Evolutionary conservation across 2,329 filamentous ascomycete genomes (phyloP), one percentile per base, ranked within the genome.

Genomic region (Cladosporium sp.): DNA sequence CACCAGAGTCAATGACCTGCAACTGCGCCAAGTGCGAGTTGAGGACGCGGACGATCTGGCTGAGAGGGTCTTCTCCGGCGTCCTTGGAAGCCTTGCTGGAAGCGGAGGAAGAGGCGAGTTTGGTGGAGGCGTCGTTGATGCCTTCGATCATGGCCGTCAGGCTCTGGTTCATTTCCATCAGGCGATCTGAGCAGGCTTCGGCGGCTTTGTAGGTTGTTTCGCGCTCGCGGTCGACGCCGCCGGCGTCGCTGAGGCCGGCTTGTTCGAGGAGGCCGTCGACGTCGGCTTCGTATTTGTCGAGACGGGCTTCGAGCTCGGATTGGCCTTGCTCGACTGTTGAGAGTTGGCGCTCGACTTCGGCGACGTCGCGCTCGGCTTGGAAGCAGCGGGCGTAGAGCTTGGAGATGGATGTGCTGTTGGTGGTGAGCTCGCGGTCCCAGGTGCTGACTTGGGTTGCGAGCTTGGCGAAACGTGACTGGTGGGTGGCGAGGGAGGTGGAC

Each of bases 81-180:
- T 93, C 88, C 70, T 94, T 94, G 70, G 80, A 85, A 52, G 86
- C 89, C 78, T 94, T 95, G 13, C 45, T 35, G 33, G 30, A 43
- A 19, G 39, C 40, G n/a, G 41, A 43, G 77, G 83, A 55, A 20
- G 51, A 56, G 4, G 55, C 92, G 57, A 98, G 74, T 19, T 84
- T 89, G 49, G 87, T 80, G n/a, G 88, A 93, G 55, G 94, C 92
- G 59, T 85, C 83, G 67, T 98, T 98, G 66, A 98, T 95, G 70
- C 97, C 93, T 66, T 95, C 91, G 60, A 98, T 95, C 90, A 98
- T 97, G 72, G 89, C 92, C 41, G 83, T 84, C 55, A 98, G 76
- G 65, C 95, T 90, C 66, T 89, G 88, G 64, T 89, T 90, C 82
- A 97, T 94, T 60, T 95, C 90, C 51, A 95, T 91, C 57, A 98